Evolutionary conservation across 2,329 filamentous ascomycete genomes (phyloP).

Genomic region (Proliferodiscus dingleyae): DNA sequence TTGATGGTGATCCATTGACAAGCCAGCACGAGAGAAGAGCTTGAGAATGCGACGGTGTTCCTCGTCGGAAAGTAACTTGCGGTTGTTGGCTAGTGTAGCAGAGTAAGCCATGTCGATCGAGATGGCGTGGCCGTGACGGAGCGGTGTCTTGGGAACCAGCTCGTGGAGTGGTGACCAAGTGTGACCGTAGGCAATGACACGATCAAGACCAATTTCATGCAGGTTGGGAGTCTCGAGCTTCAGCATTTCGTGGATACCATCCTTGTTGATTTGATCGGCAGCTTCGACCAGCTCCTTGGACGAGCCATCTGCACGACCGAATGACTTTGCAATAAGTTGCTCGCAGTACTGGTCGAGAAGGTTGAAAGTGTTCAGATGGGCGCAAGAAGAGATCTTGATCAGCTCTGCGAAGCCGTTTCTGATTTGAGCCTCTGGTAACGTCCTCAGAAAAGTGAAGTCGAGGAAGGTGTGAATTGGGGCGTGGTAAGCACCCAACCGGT

Average conservation of each 20-base stretch:
- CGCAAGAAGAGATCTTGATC: conserved; percentile 71
- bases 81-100: conserved; percentile 59
- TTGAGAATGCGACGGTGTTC: conserved; percentile 60
- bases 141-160: conserved; percentile 61
- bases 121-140: conserved; percentile 70
- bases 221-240: conserved; percentile 69
- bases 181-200: conserved; percentile 70
- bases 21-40: conserved; percentile 64
- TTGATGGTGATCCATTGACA: conserved; percentile 66
- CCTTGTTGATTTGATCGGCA: conserved; percentile 63
- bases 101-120: conserved; percentile 74
- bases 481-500: conserved; percentile 68
- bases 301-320: conserved; percentile 56
- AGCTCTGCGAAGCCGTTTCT: conserved; percentile 70
- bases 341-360: conserved; percentile 66
- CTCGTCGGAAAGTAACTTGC: conserved; percentile 53
- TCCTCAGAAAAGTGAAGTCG: conserved; percentile 68
- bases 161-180: conserved; percentile 73
- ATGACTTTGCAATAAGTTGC: conserved; percentile 58
- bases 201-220: conserved; percentile 66
- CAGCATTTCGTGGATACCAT: conserved; percentile 67
- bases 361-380: conserved; percentile 61
- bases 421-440: conserved; percentile 62
- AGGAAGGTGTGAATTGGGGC: conserved; percentile 68
- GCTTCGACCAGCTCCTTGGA: conserved; percentile 51